A percentile compares a stretch with the other conserved stretches of the same genome.
Evolutionary conservation across 208 protist species (phyloP).

Genomic region (Trypanosoma rangeli): DNA sequence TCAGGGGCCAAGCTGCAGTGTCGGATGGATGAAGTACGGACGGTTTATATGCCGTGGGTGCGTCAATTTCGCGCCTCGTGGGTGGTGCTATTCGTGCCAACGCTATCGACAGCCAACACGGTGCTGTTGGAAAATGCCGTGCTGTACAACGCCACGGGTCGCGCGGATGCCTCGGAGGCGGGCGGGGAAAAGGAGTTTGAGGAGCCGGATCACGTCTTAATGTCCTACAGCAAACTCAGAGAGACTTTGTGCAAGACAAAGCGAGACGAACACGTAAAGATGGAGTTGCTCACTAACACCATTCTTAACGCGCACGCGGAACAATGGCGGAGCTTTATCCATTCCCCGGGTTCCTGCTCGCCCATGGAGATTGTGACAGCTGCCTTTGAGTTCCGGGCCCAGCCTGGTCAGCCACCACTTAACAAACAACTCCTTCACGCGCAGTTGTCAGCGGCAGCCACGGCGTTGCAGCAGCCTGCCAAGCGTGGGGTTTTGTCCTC

Average conservation of each 20-base stretch:
- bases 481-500: conserved; percentile 24
- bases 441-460: conserved; percentile 67
- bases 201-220: conserved; percentile 81
- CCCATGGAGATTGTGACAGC: conserved; percentile 69
- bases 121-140: conserved; percentile 76
- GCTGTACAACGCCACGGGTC: conserved; percentile 31
- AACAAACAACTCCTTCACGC: conserved; percentile 88
- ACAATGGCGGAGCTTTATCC: conserved; percentile 84
- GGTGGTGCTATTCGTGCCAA: conserved; percentile 82
- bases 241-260: conserved; percentile 74
- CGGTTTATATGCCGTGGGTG: conserved; percentile 75
- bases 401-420: conserved; percentile 42
- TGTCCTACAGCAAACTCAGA: conserved; percentile 80
- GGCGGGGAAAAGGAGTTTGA: conserved; percentile 27
- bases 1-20: conserved; percentile 66
- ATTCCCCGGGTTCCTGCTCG: conserved; percentile 54
- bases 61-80: conserved; percentile 74
- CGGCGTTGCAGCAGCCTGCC: conserved; percentile 37
- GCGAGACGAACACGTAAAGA: conserved; percentile 60
- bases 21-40: conserved; percentile 60
- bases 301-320: conserved; percentile 85
- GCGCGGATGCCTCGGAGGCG: conserved; percentile 28
- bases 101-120: conserved; percentile 69
- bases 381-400: conserved; percentile 69
- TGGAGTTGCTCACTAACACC: conserved; percentile 60